Conservation (phyloP, 306 rosid genomes). For the Gastrolobium bilobum region DNA sequence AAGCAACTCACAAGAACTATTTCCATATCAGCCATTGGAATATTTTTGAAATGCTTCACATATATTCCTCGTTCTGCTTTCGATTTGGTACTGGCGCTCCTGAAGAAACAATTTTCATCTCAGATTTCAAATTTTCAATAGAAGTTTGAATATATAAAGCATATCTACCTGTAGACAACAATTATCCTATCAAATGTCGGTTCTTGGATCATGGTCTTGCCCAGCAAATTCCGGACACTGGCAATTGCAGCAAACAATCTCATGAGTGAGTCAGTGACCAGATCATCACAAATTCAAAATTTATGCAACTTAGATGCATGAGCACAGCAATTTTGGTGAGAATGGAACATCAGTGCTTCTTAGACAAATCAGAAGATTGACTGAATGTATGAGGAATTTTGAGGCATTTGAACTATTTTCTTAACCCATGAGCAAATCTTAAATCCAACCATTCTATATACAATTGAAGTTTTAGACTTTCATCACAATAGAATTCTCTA, state of each 20-base stretch:
- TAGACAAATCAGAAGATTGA: conserved; percentile 18
- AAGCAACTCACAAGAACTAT: conserved; percentile 86
- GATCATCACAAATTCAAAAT: conserved; percentile 26
- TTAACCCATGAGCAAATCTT: conserved; percentile 14
- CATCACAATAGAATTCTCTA: background rate
- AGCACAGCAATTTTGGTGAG: conserved; percentile 8
- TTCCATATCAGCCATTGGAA: conserved; percentile 99
- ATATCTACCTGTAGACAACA: conserved; percentile 86
- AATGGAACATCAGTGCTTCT: conserved; percentile 36
- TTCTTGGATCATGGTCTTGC: conserved; percentile 88
- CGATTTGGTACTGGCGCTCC: conserved; percentile 68
- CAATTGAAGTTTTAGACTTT: conserved; percentile 27
- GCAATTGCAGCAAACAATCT: conserved; percentile 49
- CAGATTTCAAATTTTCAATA: conserved; percentile 50
- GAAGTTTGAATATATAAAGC: conserved; percentile 39
- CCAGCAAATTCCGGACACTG: conserved; percentile 70
- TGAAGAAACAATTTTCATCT: conserved; percentile 55
- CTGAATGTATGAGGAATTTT: conserved; percentile 31
- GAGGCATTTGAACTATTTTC: conserved; percentile 14
- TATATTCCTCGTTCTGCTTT: conserved; percentile 77
- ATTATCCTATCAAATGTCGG: conserved; percentile 97
- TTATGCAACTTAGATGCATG: conserved; percentile 36
- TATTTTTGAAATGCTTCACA: conserved; percentile 93
- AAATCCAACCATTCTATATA: conserved; percentile 8
- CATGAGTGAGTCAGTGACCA: conserved; percentile 23